Conservation (phyloP, 257 asterid genomes). For the Ehretia macrophylla region DNA sequence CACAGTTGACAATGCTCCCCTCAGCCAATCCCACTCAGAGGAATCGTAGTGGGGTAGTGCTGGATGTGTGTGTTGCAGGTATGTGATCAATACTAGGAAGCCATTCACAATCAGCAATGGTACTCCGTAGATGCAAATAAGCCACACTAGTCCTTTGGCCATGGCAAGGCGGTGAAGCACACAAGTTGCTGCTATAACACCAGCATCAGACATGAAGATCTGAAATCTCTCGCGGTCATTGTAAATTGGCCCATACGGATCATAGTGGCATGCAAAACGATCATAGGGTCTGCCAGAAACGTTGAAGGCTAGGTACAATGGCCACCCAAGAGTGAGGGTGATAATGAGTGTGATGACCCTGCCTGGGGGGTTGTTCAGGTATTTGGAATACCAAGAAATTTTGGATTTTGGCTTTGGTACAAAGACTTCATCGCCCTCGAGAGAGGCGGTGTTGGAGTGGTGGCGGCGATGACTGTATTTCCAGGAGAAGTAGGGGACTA, state of each 20-base stretch:
- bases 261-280: constrained; percentile 58
- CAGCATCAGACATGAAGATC: constrained; percentile 54
- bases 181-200: constrained; percentile 31
- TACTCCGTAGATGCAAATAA: constrained; percentile 44
- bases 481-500: constrained; percentile 77
- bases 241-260: constrained; percentile 66
- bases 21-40: constrained; percentile 71
- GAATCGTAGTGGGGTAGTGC: constrained; percentile 66
- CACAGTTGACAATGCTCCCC: constrained; percentile 65
- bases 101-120: constrained; percentile 50
- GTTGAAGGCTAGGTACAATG: constrained; percentile 55
- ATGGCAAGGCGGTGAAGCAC: constrained; percentile 38
- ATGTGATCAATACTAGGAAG: constrained; percentile 64
- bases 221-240: constrained; percentile 56
- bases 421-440: constrained; percentile 65
- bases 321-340: constrained; percentile 70
- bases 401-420: constrained; percentile 55
- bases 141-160: constrained; percentile 46
- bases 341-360: constrained; percentile 32
- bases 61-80: constrained; percentile 68
- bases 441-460: constrained; percentile 72
- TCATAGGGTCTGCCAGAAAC: constrained; percentile 63
- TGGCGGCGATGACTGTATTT: constrained; percentile 71
- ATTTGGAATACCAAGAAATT: constrained; percentile 45
- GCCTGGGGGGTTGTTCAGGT: constrained; percentile 67